Evolutionary conservation across 805 yeast species (phyloP).

Genomic region (Ogataea sp.): DNA sequence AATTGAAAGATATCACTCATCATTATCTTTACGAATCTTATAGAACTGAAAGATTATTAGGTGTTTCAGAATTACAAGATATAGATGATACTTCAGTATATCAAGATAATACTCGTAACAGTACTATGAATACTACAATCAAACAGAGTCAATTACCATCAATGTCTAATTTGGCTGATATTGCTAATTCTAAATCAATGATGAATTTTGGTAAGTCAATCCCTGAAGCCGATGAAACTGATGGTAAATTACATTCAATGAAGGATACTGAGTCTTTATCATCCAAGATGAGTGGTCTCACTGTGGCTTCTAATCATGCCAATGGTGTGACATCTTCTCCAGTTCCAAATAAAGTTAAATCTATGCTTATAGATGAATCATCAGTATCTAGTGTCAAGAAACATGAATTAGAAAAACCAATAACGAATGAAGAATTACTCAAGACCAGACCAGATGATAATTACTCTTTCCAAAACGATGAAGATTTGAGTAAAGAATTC

Average conservation of each 20-base stretch:
- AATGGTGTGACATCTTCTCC: neutral
- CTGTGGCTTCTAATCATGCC: slow-evolving; percentile 6
- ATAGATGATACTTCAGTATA: slow-evolving; percentile 13
- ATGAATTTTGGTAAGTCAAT: slow-evolving; percentile 9
- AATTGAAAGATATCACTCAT: slow-evolving; percentile 57
- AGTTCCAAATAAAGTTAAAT: slow-evolving; percentile 2
- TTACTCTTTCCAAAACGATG: slow-evolving; percentile 17
- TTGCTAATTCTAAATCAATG: slow-evolving; percentile 28
- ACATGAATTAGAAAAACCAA: slow-evolving; percentile 6
- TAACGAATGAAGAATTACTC: slow-evolving; percentile 7
- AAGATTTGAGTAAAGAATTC: slow-evolving; percentile 10
- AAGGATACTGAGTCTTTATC: slow-evolving; percentile 8
- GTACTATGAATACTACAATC: neutral
- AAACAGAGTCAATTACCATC: slow-evolving; percentile 39
- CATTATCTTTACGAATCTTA: slow-evolving; percentile 57
- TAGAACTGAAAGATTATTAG: slow-evolving; percentile 54
- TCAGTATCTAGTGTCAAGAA: neutral
- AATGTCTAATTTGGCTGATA: slow-evolving; percentile 54
- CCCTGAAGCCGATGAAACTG: neutral
- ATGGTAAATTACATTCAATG: slow-evolving; percentile 7
- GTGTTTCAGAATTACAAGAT: slow-evolving; percentile 38
- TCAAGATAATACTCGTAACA: neutral
- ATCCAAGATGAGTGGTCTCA: slow-evolving; percentile 8
- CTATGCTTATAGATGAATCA: slow-evolving; percentile 7
- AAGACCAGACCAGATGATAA: slow-evolving; percentile 10